Base-by-base conservation (phyloP, 2,329 filamentous ascomycete genomes). In the Phyllosticta ampelicida region DNA sequence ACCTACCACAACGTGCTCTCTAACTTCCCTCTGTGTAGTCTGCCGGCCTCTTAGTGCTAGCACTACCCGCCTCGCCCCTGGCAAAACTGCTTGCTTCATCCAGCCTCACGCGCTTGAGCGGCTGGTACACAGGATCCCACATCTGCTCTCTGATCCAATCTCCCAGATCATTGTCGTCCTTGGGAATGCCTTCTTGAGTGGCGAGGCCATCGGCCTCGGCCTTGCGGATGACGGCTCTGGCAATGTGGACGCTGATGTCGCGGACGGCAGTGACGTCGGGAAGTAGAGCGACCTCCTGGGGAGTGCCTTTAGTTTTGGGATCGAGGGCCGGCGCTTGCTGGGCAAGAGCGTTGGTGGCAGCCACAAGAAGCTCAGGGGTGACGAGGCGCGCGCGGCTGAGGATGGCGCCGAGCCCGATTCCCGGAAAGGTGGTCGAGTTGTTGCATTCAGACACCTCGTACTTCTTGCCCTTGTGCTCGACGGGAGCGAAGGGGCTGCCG, bases 351-450 rank as follows among this genome's bases (percentile, higher is more conserved):
- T 86, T 81, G 2, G 88, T 84, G 0, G 90, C 90, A 0, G 87
- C 87, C 0, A 95, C 87, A 11, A 95, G 82, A 83, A 95, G 91
- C 62, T 82, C 81, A 61, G 91, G 85, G 0, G 86, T 87, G 26
- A 95, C 73, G 0, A 84, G 77, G 11, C 75, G 78, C 2, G 86
- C 78, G 13, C 88, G 83, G 23, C 79, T 85, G 1, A 95, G 80
- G 0, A 96, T 81, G 8, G 82, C 82, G 10, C 89, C 90, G 0
- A 95, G 83, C 0, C 89, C 90, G 60, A 95, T 92, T 0, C 89
- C 89, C 0, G 90, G 90, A 70, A 95, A 95, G 16, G 86, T 86
- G 30, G 88, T 87, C 0, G 84, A 87, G 73, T 95, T 95, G 74
- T 95, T 95, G 74, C 90, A 95, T 71, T 95, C 90, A 21, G 89